phyloP scores from a whole-genome alignment of 805 yeast genomes.

The Komagataella phaffii region DNA sequence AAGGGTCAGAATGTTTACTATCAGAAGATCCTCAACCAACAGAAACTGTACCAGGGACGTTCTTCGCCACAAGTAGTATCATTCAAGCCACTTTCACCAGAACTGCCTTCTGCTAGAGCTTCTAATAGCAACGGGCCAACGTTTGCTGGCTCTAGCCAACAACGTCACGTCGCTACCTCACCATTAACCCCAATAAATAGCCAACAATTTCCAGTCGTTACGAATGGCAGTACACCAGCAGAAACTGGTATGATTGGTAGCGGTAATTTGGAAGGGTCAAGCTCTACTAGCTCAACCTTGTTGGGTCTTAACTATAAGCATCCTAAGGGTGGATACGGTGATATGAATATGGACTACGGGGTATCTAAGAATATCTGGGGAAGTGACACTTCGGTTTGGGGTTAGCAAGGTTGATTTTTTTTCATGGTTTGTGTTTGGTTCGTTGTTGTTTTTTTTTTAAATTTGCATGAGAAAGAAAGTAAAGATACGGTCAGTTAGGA shows the following conservation, averaged over 20 bases:
- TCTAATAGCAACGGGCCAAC: background rate
- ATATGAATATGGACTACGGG: background rate
- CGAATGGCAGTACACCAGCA: background rate
- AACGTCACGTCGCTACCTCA: background rate
- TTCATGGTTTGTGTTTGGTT: background rate
- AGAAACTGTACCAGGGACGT: background rate
- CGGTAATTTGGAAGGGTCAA: background rate
- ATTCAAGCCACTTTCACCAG: background rate
- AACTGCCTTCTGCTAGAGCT: background rate
- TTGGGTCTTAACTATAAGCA: background rate
- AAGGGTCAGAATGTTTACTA: background rate
- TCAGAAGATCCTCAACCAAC: background rate
- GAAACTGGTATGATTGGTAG: background rate
- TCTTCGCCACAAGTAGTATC: background rate
- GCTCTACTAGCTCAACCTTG: background rate
- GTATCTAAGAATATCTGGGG: conserved; percentile 10
- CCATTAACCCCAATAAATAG: background rate
- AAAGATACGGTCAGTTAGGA: background rate
- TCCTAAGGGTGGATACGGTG: background rate
- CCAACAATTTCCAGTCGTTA: background rate
- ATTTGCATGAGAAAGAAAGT: background rate
- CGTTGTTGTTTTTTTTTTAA: background rate
- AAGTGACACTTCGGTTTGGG: conserved; percentile 13
- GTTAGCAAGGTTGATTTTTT: conserved; percentile 3
- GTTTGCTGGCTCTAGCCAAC: background rate